Base-by-base conservation (phyloP, 2,329 filamentous ascomycete genomes). In the Penicillium fuscoglaucum region DNA sequence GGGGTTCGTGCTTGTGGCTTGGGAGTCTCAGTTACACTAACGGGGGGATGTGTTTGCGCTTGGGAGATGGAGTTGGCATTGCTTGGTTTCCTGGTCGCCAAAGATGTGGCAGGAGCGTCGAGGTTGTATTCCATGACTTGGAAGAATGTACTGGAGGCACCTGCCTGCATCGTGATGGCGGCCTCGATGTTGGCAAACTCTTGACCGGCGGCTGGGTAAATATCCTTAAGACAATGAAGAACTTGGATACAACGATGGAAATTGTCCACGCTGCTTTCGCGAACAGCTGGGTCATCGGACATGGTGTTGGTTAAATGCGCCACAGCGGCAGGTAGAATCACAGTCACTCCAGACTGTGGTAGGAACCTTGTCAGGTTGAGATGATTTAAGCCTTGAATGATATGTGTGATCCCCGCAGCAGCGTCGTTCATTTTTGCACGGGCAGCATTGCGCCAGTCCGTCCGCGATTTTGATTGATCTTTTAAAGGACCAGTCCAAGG, bases 241-340 rank as follows among this genome's bases (percentile, higher is more conserved):
- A 95, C 90, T 47, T 87, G 84, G 85, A 96, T 92, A 75, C 92
- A 96, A 70, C 90, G 86, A 62, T 87, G 87, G 78, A 96, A 95
- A 24, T 91, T 90, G 57, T 86, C 83, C 35, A 90, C 83, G 43
- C 89, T 90, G 46, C 83, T 81, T 46, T 89, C 83, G 12, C 90
- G 85, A 2, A 88, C 87, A 44, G 87, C 83, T 13, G 86, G 85
- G 35, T 89, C 84, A 1, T 87, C 86, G 28, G 89, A 90, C 75
- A 91, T 93, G 80, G 95, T 90, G 70, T 96, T 91, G 8, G 93
- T 82, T 29, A 96, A 82, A 69, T 96, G 91, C 46, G 93, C 93
- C 61, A 96, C 93, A 77, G 95, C 92, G 24, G 91, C 91, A 0
- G 91, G 91, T 6, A 95, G 82, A 15, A 96, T 87, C 31, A 93